Conservation (phyloP, 345 rosid species). For the Heritiera littoralis region DNA sequence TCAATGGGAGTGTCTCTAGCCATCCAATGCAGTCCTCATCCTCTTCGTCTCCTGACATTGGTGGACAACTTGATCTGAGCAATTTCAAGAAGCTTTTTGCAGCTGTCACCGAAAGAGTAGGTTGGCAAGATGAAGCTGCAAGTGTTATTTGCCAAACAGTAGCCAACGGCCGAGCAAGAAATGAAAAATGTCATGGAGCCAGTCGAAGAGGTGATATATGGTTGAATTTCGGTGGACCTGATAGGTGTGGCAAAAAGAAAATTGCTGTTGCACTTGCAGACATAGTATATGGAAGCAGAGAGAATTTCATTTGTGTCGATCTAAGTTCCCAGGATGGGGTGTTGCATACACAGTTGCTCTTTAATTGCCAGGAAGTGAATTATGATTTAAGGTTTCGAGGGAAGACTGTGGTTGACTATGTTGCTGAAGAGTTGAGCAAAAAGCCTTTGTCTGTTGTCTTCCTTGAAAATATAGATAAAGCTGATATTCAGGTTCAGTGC, state of each 20-base stretch:
- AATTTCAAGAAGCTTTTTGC: conserved; percentile 52
- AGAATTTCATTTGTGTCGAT: conserved; percentile 55
- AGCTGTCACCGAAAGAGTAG: conserved; percentile 50
- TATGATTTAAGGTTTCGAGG: conserved; percentile 51
- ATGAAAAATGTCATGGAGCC: conserved; percentile 19
- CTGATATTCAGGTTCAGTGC: conserved; percentile 52
- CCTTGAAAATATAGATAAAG: conserved; percentile 72
- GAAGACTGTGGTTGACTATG: conserved; percentile 60
- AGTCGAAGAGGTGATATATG: conserved; percentile 58
- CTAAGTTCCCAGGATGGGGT: conserved; percentile 38
- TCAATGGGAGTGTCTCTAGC: conserved; percentile 22
- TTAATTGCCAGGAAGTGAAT: conserved; percentile 25
- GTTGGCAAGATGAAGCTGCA: conserved; percentile 70
- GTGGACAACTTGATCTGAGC: conserved; percentile 28
- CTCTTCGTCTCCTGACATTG: conserved; percentile 38
- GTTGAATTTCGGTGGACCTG: conserved; percentile 66
- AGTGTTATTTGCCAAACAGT: conserved; percentile 43
- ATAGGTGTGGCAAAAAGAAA: conserved; percentile 52
- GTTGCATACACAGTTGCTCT: conserved; percentile 2
- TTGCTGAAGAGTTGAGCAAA: conserved; percentile 59
- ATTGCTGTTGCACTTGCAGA: conserved; percentile 63
- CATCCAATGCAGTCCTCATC: conserved; percentile 40
- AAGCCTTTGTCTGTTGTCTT: conserved; percentile 63
- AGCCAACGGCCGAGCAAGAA: conserved; percentile 29
- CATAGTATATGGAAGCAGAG: conserved; percentile 47